Percentiles rank a stretch among this genome's conserved stretches.
Evolutionary conservation across 345 rosid genomes (phyloP).

Genomic region (Toxicodendron radicans): DNA sequence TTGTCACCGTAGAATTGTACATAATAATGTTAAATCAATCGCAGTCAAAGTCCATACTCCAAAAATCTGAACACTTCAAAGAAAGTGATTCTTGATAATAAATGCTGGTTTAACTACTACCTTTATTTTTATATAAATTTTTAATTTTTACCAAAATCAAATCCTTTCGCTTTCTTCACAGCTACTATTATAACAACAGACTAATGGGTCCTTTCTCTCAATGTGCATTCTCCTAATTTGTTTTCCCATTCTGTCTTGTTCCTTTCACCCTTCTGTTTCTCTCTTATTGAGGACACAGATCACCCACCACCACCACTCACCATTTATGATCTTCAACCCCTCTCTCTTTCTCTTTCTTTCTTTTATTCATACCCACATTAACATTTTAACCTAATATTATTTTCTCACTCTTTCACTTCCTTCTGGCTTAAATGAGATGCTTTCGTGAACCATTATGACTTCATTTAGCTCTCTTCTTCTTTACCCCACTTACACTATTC

Average conservation of each 20-base stretch:
- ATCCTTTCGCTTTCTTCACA: slow-evolving; percentile 16
- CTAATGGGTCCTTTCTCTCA: slow-evolving; percentile 26
- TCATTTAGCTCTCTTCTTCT: slow-evolving; percentile 10
- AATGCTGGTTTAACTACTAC: background rate
- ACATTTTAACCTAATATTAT: background rate
- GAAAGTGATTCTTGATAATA: slow-evolving; percentile 2
- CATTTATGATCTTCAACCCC: slow-evolving; percentile 18
- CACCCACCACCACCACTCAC: slow-evolving; percentile 15
- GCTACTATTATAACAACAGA: background rate
- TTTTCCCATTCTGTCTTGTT: slow-evolving; percentile 47
- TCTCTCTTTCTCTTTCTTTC: slow-evolving; percentile 10
- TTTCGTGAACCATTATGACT: slow-evolving; percentile 26
- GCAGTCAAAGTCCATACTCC: background rate
- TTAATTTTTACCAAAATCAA: no score
- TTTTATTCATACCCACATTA: background rate
- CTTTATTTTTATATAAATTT: background rate
- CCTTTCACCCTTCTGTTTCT: slow-evolving; percentile 44
- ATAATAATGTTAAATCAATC: background rate
- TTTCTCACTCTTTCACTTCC: background rate
- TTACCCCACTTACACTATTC: slow-evolving; percentile 1
- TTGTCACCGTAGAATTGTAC: no score
- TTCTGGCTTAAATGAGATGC: background rate
- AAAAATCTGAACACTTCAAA: slow-evolving; percentile 13
- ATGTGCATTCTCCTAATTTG: slow-evolving; percentile 41
- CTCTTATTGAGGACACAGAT: background rate